Evolutionary conservation across 73 alveolate species (phyloP).

Genomic region (Stentor roeselii): DNA sequence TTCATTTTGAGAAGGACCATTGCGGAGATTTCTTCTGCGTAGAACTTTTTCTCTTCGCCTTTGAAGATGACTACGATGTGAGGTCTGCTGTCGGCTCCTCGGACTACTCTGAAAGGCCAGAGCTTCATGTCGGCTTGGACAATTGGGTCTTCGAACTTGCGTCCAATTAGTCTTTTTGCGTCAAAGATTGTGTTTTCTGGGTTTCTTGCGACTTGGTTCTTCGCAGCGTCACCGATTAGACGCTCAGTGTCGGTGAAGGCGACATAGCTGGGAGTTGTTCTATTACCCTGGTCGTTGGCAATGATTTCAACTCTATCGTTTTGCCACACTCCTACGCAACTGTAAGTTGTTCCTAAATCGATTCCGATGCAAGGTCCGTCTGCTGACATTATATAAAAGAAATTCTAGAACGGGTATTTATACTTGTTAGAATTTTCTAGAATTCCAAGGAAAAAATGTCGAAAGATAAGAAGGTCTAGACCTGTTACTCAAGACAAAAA

Average conservation of each 20-base stretch:
- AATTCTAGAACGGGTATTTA: slow-evolving; percentile 51
- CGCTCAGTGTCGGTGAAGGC: slow-evolving; percentile 95
- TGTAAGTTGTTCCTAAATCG: slow-evolving; percentile 96
- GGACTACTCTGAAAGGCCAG: slow-evolving; percentile 94
- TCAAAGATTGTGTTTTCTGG: slow-evolving; percentile 92
- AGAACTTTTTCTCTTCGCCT: slow-evolving; percentile 56
- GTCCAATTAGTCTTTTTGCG: slow-evolving; percentile 92
- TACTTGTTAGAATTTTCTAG: not conserved
- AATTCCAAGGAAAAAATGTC: not conserved
- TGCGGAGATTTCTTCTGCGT: slow-evolving; percentile 93
- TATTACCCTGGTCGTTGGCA: slow-evolving; percentile 95
- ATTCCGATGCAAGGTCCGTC: slow-evolving; percentile 87
- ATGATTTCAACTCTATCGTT: slow-evolving; percentile 97
- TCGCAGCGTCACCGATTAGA: slow-evolving; percentile 96
- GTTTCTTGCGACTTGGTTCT: slow-evolving; percentile 90
- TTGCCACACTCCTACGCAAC: slow-evolving; percentile 93
- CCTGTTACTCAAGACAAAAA: not conserved
- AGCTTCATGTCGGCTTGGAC: slow-evolving; percentile 89
- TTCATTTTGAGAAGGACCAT: slow-evolving; percentile 88
- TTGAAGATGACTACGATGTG: slow-evolving; percentile 68
- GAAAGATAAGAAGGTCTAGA: not conserved
- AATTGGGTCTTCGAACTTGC: slow-evolving; percentile 82
- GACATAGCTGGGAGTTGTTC: slow-evolving; percentile 96
- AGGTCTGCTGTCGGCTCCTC: slow-evolving; percentile 91
- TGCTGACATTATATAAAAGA: slow-evolving; percentile 18